Conservation (phyloP, 2,329 filamentous ascomycete species). For the Epichloe typhina region DNA sequence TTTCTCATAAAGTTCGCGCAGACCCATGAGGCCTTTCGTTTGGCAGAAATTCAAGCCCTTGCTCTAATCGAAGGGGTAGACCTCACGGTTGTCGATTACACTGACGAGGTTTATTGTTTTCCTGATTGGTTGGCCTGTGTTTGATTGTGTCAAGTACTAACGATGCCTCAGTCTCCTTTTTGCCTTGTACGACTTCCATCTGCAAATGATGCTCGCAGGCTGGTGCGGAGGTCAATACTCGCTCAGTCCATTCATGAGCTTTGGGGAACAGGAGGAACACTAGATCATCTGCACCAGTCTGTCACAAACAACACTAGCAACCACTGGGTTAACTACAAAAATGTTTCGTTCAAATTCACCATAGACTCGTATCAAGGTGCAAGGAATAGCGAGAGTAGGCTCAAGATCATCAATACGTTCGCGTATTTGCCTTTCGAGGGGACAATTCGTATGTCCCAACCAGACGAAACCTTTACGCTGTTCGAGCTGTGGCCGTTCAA, state of each 20-base stretch:
- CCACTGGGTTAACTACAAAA: constrained; percentile 53
- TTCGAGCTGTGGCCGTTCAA: constrained; percentile 67
- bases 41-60: constrained; percentile 70
- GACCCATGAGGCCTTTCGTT: constrained; percentile 79
- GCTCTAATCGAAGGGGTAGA: constrained; percentile 54
- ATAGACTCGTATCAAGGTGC: constrained; percentile 74
- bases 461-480: constrained; percentile 63
- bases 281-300: constrained; percentile 54
- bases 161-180: constrained; percentile 58
- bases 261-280: constrained; percentile 62
- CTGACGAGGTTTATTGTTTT: constrained; percentile 43
- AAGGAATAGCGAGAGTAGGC: constrained; percentile 47
- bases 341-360: constrained; percentile 66
- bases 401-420: constrained; percentile 72
- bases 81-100: constrained; percentile 64
- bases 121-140: background rate
- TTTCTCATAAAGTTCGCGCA: constrained; percentile 87
- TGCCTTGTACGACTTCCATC: constrained; percentile 62
- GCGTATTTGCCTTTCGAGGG: constrained; percentile 66
- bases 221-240: constrained; percentile 69
- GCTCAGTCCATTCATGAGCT: constrained; percentile 76
- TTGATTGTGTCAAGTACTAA: constrained; percentile 8
- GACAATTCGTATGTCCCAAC: constrained; percentile 59
- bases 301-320: constrained; percentile 45
- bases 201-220: constrained; percentile 45